Conservation (phyloP, 805 yeast species). For the Clavispora asparagi region DNA sequence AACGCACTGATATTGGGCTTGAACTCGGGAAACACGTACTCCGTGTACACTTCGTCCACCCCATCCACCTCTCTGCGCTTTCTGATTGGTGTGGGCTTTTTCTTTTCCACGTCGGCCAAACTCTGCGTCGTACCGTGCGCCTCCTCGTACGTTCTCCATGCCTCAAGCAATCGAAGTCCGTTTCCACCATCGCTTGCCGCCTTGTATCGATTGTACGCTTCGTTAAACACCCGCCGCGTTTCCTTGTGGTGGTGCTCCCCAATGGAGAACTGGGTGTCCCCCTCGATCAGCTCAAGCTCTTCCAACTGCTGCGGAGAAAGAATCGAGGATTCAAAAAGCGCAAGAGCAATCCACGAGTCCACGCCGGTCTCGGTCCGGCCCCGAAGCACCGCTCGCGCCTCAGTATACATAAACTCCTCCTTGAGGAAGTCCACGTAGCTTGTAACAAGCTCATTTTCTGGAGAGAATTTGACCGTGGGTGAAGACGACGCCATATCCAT, state of each 20-base stretch:
- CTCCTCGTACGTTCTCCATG: slow-evolving; percentile 60
- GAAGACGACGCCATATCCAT: not conserved
- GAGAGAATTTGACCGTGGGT: slow-evolving; percentile 17
- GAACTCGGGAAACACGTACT: slow-evolving; percentile 67
- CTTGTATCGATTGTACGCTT: slow-evolving; percentile 46
- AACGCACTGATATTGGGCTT: slow-evolving; percentile 32
- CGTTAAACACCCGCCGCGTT: slow-evolving; percentile 52
- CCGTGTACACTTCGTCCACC: slow-evolving; percentile 49
- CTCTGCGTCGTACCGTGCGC: slow-evolving; percentile 49
- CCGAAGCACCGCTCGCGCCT: slow-evolving; percentile 50
- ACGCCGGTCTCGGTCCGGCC: slow-evolving; percentile 25
- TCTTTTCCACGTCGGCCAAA: slow-evolving; percentile 29
- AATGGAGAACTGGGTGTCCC: slow-evolving; percentile 45
- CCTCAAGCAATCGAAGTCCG: slow-evolving; percentile 52
- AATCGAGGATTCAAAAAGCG: slow-evolving; percentile 64
- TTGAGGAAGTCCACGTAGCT: slow-evolving; percentile 53
- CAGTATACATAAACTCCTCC: slow-evolving; percentile 52
- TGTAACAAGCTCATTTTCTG: slow-evolving; percentile 17
- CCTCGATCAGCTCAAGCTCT: slow-evolving; percentile 39
- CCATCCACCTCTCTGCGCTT: slow-evolving; percentile 42
- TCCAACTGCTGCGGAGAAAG: slow-evolving; percentile 52
- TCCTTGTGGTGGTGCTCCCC: slow-evolving; percentile 45
- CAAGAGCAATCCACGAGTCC: slow-evolving; percentile 57
- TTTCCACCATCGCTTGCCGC: slow-evolving; percentile 29
- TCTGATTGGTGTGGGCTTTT: slow-evolving; percentile 52